Conservation (phyloP, 2,329 filamentous ascomycete genomes). For the Botryotinia calthae region DNA sequence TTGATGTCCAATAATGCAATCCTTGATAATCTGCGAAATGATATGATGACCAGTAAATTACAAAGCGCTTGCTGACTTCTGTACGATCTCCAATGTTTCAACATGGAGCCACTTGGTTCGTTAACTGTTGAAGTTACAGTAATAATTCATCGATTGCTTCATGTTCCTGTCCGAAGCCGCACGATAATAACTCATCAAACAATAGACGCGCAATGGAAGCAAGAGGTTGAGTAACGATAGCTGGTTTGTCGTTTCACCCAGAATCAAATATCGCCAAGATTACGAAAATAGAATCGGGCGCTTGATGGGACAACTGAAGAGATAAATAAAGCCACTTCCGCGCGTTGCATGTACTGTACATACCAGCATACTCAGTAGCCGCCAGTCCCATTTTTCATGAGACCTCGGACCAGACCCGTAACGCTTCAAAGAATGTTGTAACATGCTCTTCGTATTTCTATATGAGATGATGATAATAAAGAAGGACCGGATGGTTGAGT, state of each 20-base stretch:
- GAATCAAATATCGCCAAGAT: neutral
- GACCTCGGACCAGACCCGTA: constrained; percentile 7
- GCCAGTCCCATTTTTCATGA: constrained; percentile 16
- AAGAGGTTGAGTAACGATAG: neutral
- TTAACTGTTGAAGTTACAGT: neutral
- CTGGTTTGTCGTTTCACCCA: neutral
- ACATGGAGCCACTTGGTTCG: constrained; percentile 3
- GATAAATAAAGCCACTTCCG: constrained; percentile 11
- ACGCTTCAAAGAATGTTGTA: constrained; percentile 7
- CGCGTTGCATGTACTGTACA: constrained; percentile 8
- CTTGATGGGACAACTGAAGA: constrained; percentile 15
- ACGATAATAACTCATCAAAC: constrained; percentile 11
- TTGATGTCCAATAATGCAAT: constrained; percentile 9
- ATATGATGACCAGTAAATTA: constrained; percentile 5
- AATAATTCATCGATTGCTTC: neutral
- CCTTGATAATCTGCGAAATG: neutral
- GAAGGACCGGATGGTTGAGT: neutral
- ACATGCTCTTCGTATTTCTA: constrained; percentile 8
- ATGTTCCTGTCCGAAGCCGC: neutral
- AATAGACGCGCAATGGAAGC: constrained; percentile 2
- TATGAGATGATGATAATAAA: constrained; percentile 6
- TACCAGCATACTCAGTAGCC: constrained; percentile 9
- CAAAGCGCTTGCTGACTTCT: neutral
- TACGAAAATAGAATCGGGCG: constrained; percentile 17
- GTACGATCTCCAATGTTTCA: neutral